phyloP scores from a whole-genome alignment of 2,329 filamentous ascomycete species.

The Exutisphaerella laricina region DNA sequence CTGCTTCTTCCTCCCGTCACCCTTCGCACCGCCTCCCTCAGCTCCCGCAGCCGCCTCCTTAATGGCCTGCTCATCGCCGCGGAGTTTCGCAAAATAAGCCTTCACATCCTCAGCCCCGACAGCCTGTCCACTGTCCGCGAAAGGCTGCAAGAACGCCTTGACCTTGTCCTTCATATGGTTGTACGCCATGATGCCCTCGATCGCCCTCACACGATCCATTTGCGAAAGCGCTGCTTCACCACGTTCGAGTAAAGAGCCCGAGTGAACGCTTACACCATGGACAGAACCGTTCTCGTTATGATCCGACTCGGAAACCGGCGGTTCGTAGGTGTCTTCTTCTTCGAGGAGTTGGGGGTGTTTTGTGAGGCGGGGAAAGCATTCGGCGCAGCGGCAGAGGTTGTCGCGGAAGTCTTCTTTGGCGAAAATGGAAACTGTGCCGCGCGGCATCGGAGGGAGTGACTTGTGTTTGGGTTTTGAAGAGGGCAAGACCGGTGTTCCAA shows the following conservation, averaged over 20 bases:
- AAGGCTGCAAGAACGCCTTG: conserved; percentile 90
- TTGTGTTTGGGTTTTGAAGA: conserved; percentile 23
- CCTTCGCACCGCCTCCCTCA: conserved; percentile 19
- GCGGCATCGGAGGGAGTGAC: conserved; percentile 52
- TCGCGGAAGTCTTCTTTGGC: conserved; percentile 72
- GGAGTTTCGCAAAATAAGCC: conserved; percentile 86
- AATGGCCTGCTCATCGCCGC: conserved; percentile 67
- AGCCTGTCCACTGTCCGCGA: conserved; percentile 81
- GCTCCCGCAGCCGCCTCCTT: conserved; percentile 30
- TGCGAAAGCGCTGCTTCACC: conserved; percentile 89
- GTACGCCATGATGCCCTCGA: conserved; percentile 95
- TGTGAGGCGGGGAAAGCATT: conserved; percentile 70
- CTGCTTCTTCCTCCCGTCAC: conserved; percentile 35
- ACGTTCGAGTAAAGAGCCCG: conserved; percentile 78
- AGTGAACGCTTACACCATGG: conserved; percentile 56
- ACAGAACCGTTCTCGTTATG: conserved; percentile 52
- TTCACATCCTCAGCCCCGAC: conserved; percentile 96
- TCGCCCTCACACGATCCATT: conserved; percentile 85
- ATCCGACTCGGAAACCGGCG: conserved; percentile 62
- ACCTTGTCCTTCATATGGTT: conserved; percentile 93
- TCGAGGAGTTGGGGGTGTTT: conserved; percentile 77
- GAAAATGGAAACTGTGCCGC: conserved; percentile 71
- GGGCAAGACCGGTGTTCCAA: conserved; percentile 3
- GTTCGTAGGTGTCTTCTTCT: conserved; percentile 91
- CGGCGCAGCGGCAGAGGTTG: conserved; percentile 71